These are phyloP conservation scores for Naumovozyma baii DNA, from an alignment of 805 yeast species.

Conservation along the genomic window DNA sequence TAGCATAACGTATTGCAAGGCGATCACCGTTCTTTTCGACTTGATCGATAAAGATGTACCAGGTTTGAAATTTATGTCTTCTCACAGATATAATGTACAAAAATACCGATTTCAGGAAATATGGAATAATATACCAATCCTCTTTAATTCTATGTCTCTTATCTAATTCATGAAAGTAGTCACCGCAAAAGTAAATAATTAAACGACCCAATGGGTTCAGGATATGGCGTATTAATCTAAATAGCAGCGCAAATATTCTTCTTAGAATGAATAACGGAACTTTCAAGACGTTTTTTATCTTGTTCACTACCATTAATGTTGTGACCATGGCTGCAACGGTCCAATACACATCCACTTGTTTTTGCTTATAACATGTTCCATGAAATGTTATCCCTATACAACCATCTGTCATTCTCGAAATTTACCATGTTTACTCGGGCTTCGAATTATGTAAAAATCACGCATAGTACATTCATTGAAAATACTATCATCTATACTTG, in stretches of 20 bases:
- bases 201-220: conserved; percentile 9
- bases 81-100: conserved; percentile 30
- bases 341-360: too few relatives aligned
- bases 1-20: conserved; percentile 51
- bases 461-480: too few relatives aligned
- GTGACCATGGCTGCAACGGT: too few relatives aligned
- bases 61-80: conserved; percentile 40
- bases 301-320: neutral
- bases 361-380: too few relatives aligned
- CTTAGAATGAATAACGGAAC: conserved; percentile 8
- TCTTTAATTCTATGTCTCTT: conserved; percentile 34
- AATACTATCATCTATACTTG: too few relatives aligned
- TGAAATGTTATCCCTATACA: too few relatives aligned
- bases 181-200: conserved; percentile 7
- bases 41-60: conserved; percentile 60
- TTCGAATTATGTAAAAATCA: too few relatives aligned
- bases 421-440: too few relatives aligned
- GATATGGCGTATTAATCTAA: conserved; percentile 11
- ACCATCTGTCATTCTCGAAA: too few relatives aligned
- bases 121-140: conserved; percentile 44
- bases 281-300: conserved; percentile 2
- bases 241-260: conserved; percentile 9
- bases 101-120: conserved; percentile 33
- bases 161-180: conserved; percentile 17
- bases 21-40: conserved; percentile 41